Evolutionary conservation across 805 yeast species (phyloP), one percentile per base, ranked within the genome.

Genomic region (Ogataea saltuana): DNA sequence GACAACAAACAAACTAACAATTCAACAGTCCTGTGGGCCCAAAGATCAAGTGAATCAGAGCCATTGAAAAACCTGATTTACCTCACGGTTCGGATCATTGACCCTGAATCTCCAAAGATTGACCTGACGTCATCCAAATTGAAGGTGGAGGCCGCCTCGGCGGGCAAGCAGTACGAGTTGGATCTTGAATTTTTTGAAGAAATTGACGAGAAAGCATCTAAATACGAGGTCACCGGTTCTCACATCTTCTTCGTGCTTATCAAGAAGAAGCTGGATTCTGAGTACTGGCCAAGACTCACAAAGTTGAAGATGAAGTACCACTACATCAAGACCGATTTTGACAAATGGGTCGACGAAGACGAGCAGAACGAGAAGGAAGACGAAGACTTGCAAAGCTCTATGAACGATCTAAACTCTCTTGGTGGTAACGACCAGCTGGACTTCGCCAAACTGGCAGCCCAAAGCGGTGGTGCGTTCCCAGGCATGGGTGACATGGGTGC

Each of bases 311-410:
- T 77, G 59, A 88, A 83, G 63, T 78, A 75, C 49, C 88, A 82
- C 52, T 87, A 78, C 67, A 78, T 91, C 63, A 86, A 87, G 73
- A 91, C 99, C 11, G 98, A 91, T 62, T 91, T 91, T 61, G 96
- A 90, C 71, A 87, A 83, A 67, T 91, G 99, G 99, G 96, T 87
- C 30, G 99, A 91, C 62, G 98, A 91, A 71, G 99, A 91, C 62
- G 99, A 91, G 69, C 99, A 91, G 69, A 89, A 88, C 30, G 90
- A 81, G 49, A 71, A 66, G 39, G 73, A 71, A 9, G 83, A 74
- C 31, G 75, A 68, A 16, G 61, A 56, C 31, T 30, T 59, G 28
- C 51, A 53, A 29, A 47, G 49, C 25, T 49, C 57, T n/a, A 30
- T 55, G 39, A 46, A 50, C 33, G 58, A 48, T 37, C 39, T 54